phyloP scores from a whole-genome alignment of 2,329 filamentous ascomycete species.

The Penicillium sp. region DNA sequence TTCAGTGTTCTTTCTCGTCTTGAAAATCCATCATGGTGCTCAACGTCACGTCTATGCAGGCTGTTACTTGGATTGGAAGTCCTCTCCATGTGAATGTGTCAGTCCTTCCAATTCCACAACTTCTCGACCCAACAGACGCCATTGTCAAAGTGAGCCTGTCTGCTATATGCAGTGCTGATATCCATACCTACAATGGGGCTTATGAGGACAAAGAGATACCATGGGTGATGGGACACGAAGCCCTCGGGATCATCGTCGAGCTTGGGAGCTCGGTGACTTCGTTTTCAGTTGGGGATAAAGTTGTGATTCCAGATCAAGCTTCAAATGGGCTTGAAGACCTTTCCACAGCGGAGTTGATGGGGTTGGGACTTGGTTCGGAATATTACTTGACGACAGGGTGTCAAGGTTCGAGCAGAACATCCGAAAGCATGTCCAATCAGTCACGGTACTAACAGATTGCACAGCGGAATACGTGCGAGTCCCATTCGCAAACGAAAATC shows the following conservation, averaged over 20 bases:
- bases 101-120: constrained; percentile 23
- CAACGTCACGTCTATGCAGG: constrained; percentile 25
- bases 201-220: constrained; percentile 24
- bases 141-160: constrained; percentile 39
- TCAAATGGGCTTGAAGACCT: not conserved
- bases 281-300: constrained; percentile 21
- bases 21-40: not conserved
- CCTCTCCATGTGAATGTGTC: constrained; percentile 28
- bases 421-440: not conserved
- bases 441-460: not conserved
- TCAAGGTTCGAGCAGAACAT: not conserved
- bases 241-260: constrained; percentile 24
- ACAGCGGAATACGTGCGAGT: constrained; percentile 23
- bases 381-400: not conserved
- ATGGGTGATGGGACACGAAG: constrained; percentile 30
- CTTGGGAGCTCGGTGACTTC: constrained; percentile 20
- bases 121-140: constrained; percentile 31
- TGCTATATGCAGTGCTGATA: constrained; percentile 40
- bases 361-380: not conserved
- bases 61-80: constrained; percentile 30
- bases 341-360: not conserved
- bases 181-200: constrained; percentile 38
- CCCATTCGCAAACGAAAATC: constrained; percentile 19
- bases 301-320: constrained; percentile 10
- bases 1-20: not conserved